These are phyloP conservation scores for Talaromyces sp. DNA, from an alignment of 2,329 filamentous ascomycete species.

Conservation along the genomic window DNA sequence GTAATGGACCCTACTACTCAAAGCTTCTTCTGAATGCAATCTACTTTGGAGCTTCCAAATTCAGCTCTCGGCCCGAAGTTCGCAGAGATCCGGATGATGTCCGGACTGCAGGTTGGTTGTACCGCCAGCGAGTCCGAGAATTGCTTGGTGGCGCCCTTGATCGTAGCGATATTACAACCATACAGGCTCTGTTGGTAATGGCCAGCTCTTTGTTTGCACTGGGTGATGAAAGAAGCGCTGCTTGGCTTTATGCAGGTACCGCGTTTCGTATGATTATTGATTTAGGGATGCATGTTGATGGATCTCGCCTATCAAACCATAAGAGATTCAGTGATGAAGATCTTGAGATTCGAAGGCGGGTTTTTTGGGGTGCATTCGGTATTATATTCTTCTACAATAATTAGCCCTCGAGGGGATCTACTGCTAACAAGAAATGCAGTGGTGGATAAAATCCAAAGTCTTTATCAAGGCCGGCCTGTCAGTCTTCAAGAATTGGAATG, in stretches of 20 bases:
- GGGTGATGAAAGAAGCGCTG: conserved; percentile 50
- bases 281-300: conserved; percentile 50
- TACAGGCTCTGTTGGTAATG: conserved; percentile 54
- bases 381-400: not conserved
- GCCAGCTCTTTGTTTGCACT: conserved; percentile 51
- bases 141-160: conserved; percentile 49
- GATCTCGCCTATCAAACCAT: conserved; percentile 25
- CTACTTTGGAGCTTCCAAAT: conserved; percentile 47
- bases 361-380: conserved; percentile 47
- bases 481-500: conserved; percentile 45
- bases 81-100: conserved; percentile 47
- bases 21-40: conserved; percentile 54
- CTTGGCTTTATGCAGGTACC: conserved; percentile 53
- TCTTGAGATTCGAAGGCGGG: conserved; percentile 44
- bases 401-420: not conserved
- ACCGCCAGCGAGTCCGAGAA: conserved; percentile 46
- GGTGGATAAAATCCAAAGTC: conserved; percentile 53
- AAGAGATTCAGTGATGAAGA: conserved; percentile 44
- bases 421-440: conserved; percentile 16
- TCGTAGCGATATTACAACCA: conserved; percentile 52
- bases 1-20: conserved; percentile 50
- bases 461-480: conserved; percentile 54
- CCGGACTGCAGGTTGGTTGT: conserved; percentile 49
- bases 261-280: conserved; percentile 54
- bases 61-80: conserved; percentile 46